These are phyloP conservation scores for Globisporangium ultimum DNA, from an alignment of 352 stramenopile species.

Conservation along the genomic window DNA sequence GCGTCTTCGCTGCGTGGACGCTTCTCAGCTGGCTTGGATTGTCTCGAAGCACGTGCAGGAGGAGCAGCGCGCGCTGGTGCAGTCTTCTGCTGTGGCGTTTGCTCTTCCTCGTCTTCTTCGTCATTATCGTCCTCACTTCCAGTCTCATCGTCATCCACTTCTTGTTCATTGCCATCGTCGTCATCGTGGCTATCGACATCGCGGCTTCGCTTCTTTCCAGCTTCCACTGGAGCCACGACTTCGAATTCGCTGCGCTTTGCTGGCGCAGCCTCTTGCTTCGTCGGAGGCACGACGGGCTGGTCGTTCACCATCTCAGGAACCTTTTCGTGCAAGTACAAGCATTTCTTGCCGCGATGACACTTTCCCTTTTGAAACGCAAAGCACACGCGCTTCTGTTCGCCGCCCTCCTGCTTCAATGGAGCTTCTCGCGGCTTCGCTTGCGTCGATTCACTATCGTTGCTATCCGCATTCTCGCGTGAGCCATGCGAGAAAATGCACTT, in stretches of 20 bases:
- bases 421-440: constrained; percentile 8
- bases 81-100: constrained; percentile 7
- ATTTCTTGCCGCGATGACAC: constrained; percentile 71
- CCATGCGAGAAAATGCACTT: constrained; percentile 68
- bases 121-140: constrained; percentile 6
- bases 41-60: background rate
- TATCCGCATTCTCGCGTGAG: constrained; percentile 6
- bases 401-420: background rate
- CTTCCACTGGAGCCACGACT: constrained; percentile 23
- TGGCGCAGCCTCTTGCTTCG: constrained; percentile 4
- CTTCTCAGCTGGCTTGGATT: background rate
- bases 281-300: constrained; percentile 10
- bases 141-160: too few species aligned
- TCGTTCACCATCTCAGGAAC: constrained; percentile 23
- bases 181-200: constrained; percentile 23
- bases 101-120: constrained; percentile 19
- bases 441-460: background rate
- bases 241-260: constrained; percentile 29
- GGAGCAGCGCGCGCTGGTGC: background rate
- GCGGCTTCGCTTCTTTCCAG: constrained; percentile 27
- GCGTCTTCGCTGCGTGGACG: background rate
- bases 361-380: constrained; percentile 76
- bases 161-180: constrained; percentile 1
- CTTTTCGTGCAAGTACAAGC: constrained; percentile 58
- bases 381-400: constrained; percentile 45